Conservation (phyloP, 176 grass and related monocot genomes). For the Aegilops sharonensis region DNA sequence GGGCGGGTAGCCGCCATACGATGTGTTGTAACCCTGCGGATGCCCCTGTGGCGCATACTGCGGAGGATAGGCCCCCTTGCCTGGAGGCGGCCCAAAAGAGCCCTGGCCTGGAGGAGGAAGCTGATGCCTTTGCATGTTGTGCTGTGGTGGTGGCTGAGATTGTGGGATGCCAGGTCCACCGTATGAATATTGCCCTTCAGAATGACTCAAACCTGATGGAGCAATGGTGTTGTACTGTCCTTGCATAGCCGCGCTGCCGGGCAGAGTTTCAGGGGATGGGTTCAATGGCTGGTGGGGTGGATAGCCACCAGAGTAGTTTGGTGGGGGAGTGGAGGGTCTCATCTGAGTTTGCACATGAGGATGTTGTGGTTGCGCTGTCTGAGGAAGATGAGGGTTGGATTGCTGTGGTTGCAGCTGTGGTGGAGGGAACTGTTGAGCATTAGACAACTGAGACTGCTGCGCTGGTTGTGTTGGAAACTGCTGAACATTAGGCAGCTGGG, state of each 20-base stretch:
- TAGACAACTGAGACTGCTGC: conserved; percentile 38
- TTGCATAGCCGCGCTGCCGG: conserved; percentile 59
- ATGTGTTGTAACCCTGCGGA: conserved; percentile 44
- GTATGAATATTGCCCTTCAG: conserved; percentile 62
- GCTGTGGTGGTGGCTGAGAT: conserved; percentile 29
- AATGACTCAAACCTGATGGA: conserved; percentile 45
- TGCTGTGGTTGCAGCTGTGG: conserved; percentile 33
- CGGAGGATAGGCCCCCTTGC: conserved; percentile 54
- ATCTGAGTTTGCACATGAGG: conserved; percentile 48
- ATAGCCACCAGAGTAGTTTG: conserved; percentile 68
- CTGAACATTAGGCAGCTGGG: conserved; percentile 32
- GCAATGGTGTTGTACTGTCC: conserved; percentile 47
- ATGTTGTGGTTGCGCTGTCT: conserved; percentile 45
- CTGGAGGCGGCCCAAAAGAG: conserved; percentile 52
- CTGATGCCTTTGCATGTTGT: conserved; percentile 55
- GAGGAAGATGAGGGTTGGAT: conserved; percentile 48
- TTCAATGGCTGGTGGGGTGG: conserved; percentile 57
- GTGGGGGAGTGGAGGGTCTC: conserved; percentile 60
- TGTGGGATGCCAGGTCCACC: conserved; percentile 44
- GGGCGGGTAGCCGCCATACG: conserved; percentile 38
- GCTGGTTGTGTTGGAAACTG: conserved; percentile 28
- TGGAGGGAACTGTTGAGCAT: conserved; percentile 38
- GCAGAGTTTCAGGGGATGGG: conserved; percentile 54
- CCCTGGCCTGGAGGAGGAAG: conserved; percentile 47
- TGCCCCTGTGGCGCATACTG: conserved; percentile 56